These are phyloP conservation scores for Chaetomiaceae sp. DNA, from an alignment of 2,329 filamentous ascomycete genomes.

Conservation along the genomic window DNA sequence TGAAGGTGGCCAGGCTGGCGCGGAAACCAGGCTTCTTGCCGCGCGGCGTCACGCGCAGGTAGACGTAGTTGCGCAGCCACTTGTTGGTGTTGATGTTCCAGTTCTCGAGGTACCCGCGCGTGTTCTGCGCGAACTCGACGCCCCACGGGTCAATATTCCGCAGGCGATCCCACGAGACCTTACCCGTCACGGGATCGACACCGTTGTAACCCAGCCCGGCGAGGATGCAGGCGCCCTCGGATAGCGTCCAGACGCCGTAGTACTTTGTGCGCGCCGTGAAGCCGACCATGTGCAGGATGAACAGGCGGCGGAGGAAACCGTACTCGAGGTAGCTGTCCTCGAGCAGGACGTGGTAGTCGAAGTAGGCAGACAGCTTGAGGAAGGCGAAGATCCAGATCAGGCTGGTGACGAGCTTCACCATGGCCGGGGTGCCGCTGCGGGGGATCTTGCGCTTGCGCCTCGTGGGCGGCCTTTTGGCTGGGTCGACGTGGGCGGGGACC, in stretches of 20 bases:
- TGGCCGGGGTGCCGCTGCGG: constrained; percentile 79
- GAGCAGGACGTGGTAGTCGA: constrained; percentile 60
- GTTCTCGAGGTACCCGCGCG: constrained; percentile 80
- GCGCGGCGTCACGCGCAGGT: constrained; percentile 87
- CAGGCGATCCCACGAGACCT: constrained; percentile 83
- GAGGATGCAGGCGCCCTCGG: constrained; percentile 91
- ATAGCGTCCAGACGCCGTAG: constrained; percentile 91
- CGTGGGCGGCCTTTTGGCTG: constrained; percentile 77
- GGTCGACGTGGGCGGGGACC: constrained; percentile 73
- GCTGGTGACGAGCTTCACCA: constrained; percentile 68
- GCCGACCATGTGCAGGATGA: constrained; percentile 77
- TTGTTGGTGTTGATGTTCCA: constrained; percentile 99
- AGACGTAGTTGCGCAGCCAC: constrained; percentile 95
- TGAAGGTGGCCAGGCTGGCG: constrained; percentile 89
- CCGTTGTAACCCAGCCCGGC: constrained; percentile 93
- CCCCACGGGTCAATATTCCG: constrained; percentile 83
- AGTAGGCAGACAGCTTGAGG: constrained; percentile 65
- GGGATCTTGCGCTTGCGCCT: constrained; percentile 90
- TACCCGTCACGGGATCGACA: constrained; percentile 76
- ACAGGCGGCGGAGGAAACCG: constrained; percentile 67
- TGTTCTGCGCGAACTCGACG: constrained; percentile 89
- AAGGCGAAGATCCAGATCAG: constrained; percentile 76
- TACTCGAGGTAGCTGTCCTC: constrained; percentile 63
- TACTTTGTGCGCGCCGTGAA: constrained; percentile 85
- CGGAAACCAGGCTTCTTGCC: constrained; percentile 96